Conservation (phyloP, 2,329 filamentous ascomycete species). For the Penicillium capsulatum region DNA sequence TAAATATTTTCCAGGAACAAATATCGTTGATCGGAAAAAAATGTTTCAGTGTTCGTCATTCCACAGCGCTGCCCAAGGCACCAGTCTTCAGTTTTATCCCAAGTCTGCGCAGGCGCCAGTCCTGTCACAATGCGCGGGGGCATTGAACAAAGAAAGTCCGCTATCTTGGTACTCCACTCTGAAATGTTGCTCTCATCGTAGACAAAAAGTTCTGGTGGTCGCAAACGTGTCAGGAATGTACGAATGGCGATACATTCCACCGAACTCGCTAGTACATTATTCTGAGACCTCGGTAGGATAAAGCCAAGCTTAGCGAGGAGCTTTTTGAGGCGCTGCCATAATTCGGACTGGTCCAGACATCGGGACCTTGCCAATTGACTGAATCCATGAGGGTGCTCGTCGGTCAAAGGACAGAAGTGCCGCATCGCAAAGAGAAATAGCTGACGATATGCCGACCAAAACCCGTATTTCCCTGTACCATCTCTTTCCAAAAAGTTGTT, state of each 20-base stretch:
- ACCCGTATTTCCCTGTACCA: not conserved
- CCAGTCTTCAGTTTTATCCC: conserved; percentile 2
- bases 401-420: conserved; percentile 12
- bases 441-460: conserved; percentile 14
- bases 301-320: conserved; percentile 8
- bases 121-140: not conserved
- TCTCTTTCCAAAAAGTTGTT: conserved; percentile 2
- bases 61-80: conserved; percentile 10
- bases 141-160: conserved; percentile 1
- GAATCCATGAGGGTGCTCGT: conserved; percentile 5
- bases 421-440: conserved; percentile 16
- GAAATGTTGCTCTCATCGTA: conserved; percentile 5
- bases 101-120: not conserved
- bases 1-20: conserved; percentile 16
- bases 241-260: conserved; percentile 9
- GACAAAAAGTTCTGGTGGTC: conserved; percentile 12
- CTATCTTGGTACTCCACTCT: conserved; percentile 3
- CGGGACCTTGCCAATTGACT: not conserved
- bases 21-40: conserved; percentile 13
- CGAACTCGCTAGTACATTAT: not conserved
- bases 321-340: conserved; percentile 7
- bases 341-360: conserved; percentile 7
- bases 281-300: conserved; percentile 2
- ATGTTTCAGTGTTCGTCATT: conserved; percentile 9
- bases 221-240: conserved; percentile 6